Conservation (phyloP, 805 yeast genomes). For the Wickerhamiella kurtzmanii region DNA sequence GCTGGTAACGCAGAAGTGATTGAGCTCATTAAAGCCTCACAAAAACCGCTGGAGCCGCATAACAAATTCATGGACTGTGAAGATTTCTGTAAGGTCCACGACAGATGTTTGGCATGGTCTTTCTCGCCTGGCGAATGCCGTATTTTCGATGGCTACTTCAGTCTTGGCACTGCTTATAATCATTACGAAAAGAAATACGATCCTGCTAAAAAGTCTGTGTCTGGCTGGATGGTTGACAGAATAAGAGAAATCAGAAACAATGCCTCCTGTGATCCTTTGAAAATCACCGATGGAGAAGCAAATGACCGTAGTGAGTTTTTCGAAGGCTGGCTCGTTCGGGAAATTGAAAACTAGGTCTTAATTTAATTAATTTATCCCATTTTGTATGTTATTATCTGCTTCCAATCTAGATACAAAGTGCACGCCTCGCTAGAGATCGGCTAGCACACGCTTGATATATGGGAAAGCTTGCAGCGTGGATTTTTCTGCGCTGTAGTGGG, state of each 20-base stretch:
- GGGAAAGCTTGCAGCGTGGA: neutral
- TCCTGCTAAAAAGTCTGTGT: constrained; percentile 4
- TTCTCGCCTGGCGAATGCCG: constrained; percentile 11
- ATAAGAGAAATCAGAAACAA: constrained; percentile 18
- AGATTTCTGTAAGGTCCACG: constrained; percentile 8
- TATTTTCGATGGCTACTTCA: constrained; percentile 6
- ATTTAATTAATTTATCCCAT: too few species aligned
- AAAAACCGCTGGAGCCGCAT: constrained; percentile 11
- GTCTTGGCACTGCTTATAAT: constrained; percentile 13
- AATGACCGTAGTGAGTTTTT: neutral
- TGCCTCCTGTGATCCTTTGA: constrained; percentile 19
- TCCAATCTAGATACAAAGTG: neutral
- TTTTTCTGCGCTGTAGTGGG: too few species aligned
- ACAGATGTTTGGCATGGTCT: constrained; percentile 15
- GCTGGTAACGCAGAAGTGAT: neutral
- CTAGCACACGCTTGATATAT: neutral
- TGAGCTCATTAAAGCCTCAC: neutral
- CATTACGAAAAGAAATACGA: constrained; percentile 4
- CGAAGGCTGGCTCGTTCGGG: neutral
- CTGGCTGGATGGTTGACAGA: constrained; percentile 25
- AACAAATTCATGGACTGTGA: constrained; percentile 8
- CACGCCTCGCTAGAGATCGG: neutral
- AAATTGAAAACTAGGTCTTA: neutral
- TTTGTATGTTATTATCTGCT: too few species aligned
- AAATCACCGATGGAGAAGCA: neutral